A percentile compares a stretch with the other conserved stretches of the same genome.
phyloP scores from a whole-genome alignment of 345 rosid species.

The Turnera subulata region DNA sequence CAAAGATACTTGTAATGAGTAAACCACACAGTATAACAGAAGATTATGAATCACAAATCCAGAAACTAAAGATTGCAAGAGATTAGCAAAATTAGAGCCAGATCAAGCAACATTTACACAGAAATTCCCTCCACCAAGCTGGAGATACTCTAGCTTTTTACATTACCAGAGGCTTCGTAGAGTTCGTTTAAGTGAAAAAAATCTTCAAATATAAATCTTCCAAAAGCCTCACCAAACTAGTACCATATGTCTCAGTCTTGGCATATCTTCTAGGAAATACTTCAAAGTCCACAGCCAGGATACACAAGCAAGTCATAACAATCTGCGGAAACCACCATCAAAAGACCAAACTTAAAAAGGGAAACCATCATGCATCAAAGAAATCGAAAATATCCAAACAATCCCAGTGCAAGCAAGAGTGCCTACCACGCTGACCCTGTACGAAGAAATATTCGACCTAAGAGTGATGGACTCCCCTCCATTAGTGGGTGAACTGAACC shows the following conservation, averaged over 20 bases:
- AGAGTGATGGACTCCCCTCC: slow-evolving; percentile 34
- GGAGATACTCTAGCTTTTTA: neutral
- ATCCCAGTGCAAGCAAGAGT: slow-evolving; percentile 1
- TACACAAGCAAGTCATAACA: slow-evolving; percentile 73
- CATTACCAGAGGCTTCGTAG: neutral
- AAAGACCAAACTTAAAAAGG: slow-evolving; percentile 6
- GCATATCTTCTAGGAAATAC: slow-evolving; percentile 85
- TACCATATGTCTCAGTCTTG: slow-evolving; percentile 81
- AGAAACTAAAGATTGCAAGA: too few species aligned
- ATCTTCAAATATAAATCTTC: slow-evolving; percentile 4
- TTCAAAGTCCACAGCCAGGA: slow-evolving; percentile 88
- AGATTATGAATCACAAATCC: too few species aligned
- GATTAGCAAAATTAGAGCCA: too few species aligned
- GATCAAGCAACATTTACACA: too few species aligned
- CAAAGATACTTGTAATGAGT: too few species aligned
- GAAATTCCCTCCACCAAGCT: neutral
- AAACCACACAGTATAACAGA: too few species aligned
- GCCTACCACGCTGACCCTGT: slow-evolving; percentile 61
- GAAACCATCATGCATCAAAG: slow-evolving; percentile 11
- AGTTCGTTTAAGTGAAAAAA: neutral
- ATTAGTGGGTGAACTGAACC: slow-evolving; percentile 31
- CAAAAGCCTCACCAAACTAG: slow-evolving; percentile 62
- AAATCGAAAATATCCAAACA: neutral
- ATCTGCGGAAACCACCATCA: slow-evolving; percentile 45
- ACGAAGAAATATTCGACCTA: slow-evolving; percentile 54